These are phyloP conservation scores for Colletotrichum costaricense DNA, from an alignment of 2,329 filamentous ascomycete species.

Conservation along the genomic window DNA sequence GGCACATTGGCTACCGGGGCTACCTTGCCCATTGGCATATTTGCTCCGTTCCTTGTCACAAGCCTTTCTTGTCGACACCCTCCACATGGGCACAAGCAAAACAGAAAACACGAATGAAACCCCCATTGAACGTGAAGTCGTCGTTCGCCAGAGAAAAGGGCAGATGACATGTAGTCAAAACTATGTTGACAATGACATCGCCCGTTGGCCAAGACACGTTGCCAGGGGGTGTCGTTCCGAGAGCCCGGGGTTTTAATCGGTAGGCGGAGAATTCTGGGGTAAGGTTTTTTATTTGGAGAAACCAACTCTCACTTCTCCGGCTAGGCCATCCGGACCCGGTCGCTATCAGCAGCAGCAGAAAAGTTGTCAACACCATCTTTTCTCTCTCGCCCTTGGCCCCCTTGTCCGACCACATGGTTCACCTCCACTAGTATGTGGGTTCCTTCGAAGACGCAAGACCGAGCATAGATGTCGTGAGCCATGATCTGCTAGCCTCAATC, in stretches of 20 bases:
- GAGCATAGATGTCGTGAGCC: conserved; percentile 34
- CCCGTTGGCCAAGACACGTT: neutral
- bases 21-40: conserved; percentile 19
- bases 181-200: neutral
- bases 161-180: conserved; percentile 7
- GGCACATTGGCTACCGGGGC: conserved; percentile 9
- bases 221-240: conserved; percentile 6
- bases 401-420: conserved; percentile 30
- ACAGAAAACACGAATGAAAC: neutral
- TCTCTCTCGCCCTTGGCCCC: conserved; percentile 5
- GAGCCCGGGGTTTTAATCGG: neutral
- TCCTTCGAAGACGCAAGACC: conserved; percentile 33
- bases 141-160: neutral
- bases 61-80: conserved; percentile 5
- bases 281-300: conserved; percentile 21
- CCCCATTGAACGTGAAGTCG: neutral
- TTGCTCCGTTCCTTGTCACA: neutral
- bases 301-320: neutral
- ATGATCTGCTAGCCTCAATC: conserved; percentile 29
- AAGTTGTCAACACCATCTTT: conserved; percentile 29
- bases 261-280: conserved; percentile 29
- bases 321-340: conserved; percentile 22
- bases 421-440: conserved; percentile 36
- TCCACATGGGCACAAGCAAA: neutral
- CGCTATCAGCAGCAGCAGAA: conserved; percentile 11